phyloP scores from a whole-genome alignment of 306 rosid species.

The Leucaena leucocephala region DNA sequence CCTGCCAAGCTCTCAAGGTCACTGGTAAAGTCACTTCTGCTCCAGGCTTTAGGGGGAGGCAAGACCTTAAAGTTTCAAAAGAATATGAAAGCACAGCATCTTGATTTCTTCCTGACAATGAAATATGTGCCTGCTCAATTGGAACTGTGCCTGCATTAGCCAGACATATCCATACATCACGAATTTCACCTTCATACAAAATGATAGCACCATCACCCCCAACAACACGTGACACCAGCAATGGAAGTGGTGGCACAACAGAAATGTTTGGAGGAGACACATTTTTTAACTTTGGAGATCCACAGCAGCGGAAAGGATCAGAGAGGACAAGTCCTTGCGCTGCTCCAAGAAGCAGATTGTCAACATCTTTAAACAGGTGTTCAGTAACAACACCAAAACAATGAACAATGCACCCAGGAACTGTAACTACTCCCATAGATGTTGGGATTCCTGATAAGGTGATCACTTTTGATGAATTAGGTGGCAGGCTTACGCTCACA shows the following conservation, averaged over 20 bases:
- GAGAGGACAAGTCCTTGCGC: constrained; percentile 96
- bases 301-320: constrained; percentile 96
- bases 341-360: constrained; percentile 93
- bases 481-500: constrained; percentile 74
- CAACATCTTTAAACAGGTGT: constrained; percentile 95
- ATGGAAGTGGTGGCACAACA: constrained; percentile 78
- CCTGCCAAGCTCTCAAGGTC: constrained; percentile 93
- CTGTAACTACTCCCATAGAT: constrained; percentile 72
- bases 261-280: constrained; percentile 79
- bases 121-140: constrained; percentile 88
- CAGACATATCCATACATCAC: constrained; percentile 82
- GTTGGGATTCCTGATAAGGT: constrained; percentile 92
- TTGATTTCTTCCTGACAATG: constrained; percentile 89
- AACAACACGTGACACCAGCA: constrained; percentile 77
- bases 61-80: constrained; percentile 72
- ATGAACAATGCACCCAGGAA: constrained; percentile 94
- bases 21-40: constrained; percentile 90
- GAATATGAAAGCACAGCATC: constrained; percentile 79
- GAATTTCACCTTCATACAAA: constrained; percentile 95
- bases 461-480: constrained; percentile 92
- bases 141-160: constrained; percentile 98
- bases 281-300: constrained; percentile 82
- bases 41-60: constrained; percentile 91
- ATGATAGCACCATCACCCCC: constrained; percentile 96
- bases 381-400: constrained; percentile 98